A percentile compares a stretch with the other conserved stretches of the same genome.
These are phyloP conservation scores for Apiospora aurea DNA, from an alignment of 2,329 filamentous ascomycete species.

Conservation along the genomic window DNA sequence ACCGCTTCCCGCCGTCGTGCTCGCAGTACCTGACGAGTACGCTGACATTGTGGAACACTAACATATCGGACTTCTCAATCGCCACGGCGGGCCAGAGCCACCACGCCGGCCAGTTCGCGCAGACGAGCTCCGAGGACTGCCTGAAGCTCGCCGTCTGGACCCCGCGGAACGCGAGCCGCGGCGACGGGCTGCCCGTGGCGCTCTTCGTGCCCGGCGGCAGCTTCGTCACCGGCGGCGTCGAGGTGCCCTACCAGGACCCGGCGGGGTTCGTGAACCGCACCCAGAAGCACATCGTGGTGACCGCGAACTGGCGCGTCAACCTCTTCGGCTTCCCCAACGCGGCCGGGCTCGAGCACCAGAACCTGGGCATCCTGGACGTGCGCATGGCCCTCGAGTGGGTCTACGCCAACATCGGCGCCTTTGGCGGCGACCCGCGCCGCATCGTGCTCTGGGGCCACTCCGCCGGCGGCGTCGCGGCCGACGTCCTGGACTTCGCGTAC, in stretches of 20 bases:
- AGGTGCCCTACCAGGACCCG: slow-evolving; percentile 48
- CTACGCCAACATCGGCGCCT: slow-evolving; percentile 44
- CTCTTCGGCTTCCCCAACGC: slow-evolving; percentile 48
- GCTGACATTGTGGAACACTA: slow-evolving; percentile 39
- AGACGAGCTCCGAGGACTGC: slow-evolving; percentile 31
- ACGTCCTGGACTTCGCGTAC: slow-evolving; percentile 48
- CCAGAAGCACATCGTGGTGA: slow-evolving; percentile 41
- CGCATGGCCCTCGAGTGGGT: slow-evolving; percentile 47
- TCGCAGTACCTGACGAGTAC: slow-evolving; percentile 43
- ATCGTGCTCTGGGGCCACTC: slow-evolving; percentile 31
- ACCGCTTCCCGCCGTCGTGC: slow-evolving; percentile 37
- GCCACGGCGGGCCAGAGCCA: slow-evolving; percentile 41
- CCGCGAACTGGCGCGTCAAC: slow-evolving; percentile 46
- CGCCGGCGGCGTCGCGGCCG: slow-evolving; percentile 26
- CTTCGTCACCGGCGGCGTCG: slow-evolving; percentile 26
- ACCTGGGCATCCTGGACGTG: slow-evolving; percentile 43
- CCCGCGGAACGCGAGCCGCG: slow-evolving; percentile 11
- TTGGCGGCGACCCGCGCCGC: slow-evolving; percentile 40
- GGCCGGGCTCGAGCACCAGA: slow-evolving; percentile 38
- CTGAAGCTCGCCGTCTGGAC: slow-evolving; percentile 28
- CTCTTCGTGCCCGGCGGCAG: slow-evolving; percentile 29
- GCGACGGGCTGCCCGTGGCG: slow-evolving; percentile 27
- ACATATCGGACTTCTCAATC: slow-evolving; percentile 40
- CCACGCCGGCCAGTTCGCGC: slow-evolving; percentile 30
- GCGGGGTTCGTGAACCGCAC: slow-evolving; percentile 43